Percentiles rank a stretch among this genome's conserved stretches.
Conservation (phyloP, 495 filamentous ascomycete genomes). For the Hypoxylon fuscum region DNA sequence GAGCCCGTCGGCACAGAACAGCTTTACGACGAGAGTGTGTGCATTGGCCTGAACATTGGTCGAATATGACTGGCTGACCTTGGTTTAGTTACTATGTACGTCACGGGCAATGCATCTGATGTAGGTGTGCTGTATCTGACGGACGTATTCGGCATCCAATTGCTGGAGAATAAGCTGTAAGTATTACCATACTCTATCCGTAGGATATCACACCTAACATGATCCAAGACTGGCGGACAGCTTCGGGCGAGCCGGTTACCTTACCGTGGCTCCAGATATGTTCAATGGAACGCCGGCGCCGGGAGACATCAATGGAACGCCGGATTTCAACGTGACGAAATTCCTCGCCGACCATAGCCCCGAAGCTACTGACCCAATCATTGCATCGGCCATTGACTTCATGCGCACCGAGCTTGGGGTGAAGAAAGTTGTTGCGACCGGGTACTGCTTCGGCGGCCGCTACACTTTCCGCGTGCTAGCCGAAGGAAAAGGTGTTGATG, state of each 20-base stretch:
- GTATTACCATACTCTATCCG: constrained; percentile 9
- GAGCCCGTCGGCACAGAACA: constrained; percentile 44
- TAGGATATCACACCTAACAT: constrained; percentile 1
- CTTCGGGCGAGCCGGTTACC: constrained; percentile 79
- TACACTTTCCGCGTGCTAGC: constrained; percentile 55
- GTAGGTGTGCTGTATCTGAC: constrained; percentile 62
- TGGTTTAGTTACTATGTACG: constrained; percentile 49
- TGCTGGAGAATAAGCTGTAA: constrained; percentile 70
- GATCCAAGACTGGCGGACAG: constrained; percentile 69
- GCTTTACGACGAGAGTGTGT: constrained; percentile 43
- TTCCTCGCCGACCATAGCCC: constrained; percentile 66
- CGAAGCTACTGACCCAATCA: constrained; percentile 68
- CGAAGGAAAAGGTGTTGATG: constrained; percentile 60
- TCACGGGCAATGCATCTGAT: constrained; percentile 50
- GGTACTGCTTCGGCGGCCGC: constrained; percentile 69
- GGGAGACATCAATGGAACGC: constrained; percentile 57
- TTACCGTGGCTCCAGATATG: constrained; percentile 77
- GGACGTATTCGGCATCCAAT: constrained; percentile 69
- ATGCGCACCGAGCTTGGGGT: constrained; percentile 64
- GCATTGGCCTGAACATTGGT: not conserved
- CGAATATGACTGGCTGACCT: not conserved
- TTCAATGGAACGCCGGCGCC: constrained; percentile 68
- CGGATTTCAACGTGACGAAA: constrained; percentile 60
- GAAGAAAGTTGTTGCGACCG: constrained; percentile 69
- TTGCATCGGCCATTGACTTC: constrained; percentile 67